phyloP scores from a whole-genome alignment of 768 basidiomycete genomes.

The Macrocybe gigantea region DNA sequence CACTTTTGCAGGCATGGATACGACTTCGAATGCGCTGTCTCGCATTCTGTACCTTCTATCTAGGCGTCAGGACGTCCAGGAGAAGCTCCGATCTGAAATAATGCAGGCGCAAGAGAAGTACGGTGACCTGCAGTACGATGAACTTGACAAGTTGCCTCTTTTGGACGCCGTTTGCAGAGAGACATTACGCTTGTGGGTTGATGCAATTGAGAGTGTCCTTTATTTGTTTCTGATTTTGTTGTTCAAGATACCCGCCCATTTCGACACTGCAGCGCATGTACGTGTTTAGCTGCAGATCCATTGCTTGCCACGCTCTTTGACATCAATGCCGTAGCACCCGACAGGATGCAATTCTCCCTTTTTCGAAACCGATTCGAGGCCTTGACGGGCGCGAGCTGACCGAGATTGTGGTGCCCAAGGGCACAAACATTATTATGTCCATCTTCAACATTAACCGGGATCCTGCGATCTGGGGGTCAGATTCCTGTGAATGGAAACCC shows the following conservation, averaged over 20 bases:
- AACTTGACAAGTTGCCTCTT: constrained; percentile 20
- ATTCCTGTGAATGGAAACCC: constrained; percentile 34
- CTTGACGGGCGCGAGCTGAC: constrained; percentile 18
- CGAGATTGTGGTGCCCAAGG: constrained; percentile 22
- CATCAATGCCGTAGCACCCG: constrained; percentile 7
- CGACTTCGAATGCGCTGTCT: constrained; percentile 23
- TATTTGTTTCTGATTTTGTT: not conserved
- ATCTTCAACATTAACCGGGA: constrained; percentile 30
- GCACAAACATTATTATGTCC: constrained; percentile 25
- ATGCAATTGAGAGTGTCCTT: not conserved
- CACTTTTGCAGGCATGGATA: constrained; percentile 27
- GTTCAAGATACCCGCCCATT: constrained; percentile 16
- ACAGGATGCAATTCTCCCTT: constrained; percentile 25
- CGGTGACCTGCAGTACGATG: constrained; percentile 17
- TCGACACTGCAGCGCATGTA: constrained; percentile 17
- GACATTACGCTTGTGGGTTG: constrained; percentile 25
- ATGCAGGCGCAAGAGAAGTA: constrained; percentile 5
- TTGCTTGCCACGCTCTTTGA: not conserved
- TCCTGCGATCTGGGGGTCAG: constrained; percentile 32
- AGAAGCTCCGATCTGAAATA: constrained; percentile 24
- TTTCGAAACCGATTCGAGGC: constrained; percentile 19
- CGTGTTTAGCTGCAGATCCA: not conserved
- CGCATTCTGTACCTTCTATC: constrained; percentile 23
- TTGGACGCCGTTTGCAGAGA: constrained; percentile 30
- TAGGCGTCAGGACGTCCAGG: constrained; percentile 22